These are phyloP conservation scores for Teunomyces cretensis DNA, from an alignment of 805 yeast species.

Conservation along the genomic window DNA sequence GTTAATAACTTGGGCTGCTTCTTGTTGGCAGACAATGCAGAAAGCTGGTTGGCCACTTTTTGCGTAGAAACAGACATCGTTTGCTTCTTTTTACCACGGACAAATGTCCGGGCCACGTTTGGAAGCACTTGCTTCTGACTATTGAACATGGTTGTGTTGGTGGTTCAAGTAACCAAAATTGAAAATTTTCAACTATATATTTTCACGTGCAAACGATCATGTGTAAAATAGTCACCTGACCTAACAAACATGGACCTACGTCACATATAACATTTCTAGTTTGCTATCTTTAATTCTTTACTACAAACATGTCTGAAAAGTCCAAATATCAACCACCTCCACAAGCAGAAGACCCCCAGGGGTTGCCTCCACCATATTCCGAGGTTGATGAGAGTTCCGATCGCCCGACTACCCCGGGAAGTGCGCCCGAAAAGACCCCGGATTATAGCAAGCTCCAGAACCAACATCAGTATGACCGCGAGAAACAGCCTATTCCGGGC, in stretches of 20 bases:
- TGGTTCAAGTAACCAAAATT: background rate
- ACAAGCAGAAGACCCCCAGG: background rate
- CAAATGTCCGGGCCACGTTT: slow-evolving; percentile 15
- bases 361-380: background rate
- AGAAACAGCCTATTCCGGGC: background rate
- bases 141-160: background rate
- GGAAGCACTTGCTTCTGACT: slow-evolving; percentile 2
- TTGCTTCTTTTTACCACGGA: slow-evolving; percentile 31
- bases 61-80: slow-evolving; percentile 39
- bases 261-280: background rate
- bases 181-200: background rate
- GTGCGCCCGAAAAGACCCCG: background rate
- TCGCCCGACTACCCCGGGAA: background rate
- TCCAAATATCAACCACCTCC: background rate
- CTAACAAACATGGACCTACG: no score
- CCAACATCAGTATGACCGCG: background rate
- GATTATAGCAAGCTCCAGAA: background rate
- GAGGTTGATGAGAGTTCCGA: background rate
- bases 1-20: slow-evolving; percentile 84
- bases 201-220: background rate
- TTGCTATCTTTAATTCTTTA: background rate
- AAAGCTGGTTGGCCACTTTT: slow-evolving; percentile 55
- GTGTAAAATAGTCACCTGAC: background rate
- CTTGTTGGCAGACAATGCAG: slow-evolving; percentile 82
- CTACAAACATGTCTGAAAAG: background rate